Evolutionary conservation across 208 protist genomes (phyloP).

Genomic region (Trypanosoma rangeli): DNA sequence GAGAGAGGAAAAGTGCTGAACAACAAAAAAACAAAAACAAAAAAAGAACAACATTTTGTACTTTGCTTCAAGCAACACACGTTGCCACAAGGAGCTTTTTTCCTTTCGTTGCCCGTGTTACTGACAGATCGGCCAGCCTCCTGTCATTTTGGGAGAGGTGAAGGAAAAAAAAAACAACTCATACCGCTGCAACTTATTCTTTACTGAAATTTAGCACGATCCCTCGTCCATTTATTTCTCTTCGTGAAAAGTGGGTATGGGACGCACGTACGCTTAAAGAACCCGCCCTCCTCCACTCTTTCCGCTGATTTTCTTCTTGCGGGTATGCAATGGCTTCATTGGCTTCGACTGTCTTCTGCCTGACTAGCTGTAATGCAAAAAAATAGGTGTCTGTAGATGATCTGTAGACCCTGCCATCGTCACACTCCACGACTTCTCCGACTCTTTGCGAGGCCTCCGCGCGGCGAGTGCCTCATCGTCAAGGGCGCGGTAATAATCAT

Average conservation of each 20-base stretch:
- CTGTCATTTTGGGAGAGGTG: too few relatives aligned
- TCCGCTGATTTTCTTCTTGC: neutral
- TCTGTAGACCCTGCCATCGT: slow-evolving; percentile 53
- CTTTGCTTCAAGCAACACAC: neutral
- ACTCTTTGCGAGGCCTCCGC: neutral
- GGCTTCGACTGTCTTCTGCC: neutral
- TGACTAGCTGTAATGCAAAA: slow-evolving; percentile 52
- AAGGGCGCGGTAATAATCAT: slow-evolving; percentile 46
- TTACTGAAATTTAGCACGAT: too few relatives aligned
- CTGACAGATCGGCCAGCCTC: too few relatives aligned
- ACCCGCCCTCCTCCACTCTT: neutral
- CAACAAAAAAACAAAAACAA: slow-evolving; percentile 11
- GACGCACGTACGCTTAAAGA: neutral
- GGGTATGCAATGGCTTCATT: too few relatives aligned
- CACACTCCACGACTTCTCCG: slow-evolving; percentile 39
- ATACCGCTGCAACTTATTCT: too few relatives aligned
- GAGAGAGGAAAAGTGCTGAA: slow-evolving; percentile 26
- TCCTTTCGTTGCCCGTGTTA: neutral
- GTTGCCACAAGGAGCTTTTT: neutral
- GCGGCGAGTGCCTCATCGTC: neutral
- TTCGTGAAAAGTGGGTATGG: too few relatives aligned
- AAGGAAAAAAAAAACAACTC: too few relatives aligned
- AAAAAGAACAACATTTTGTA: neutral
- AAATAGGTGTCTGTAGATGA: slow-evolving; percentile 60
- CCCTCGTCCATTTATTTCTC: too few relatives aligned